These are phyloP conservation scores for Termitomyces sp. DNA, from an alignment of 768 basidiomycete genomes.

Conservation along the genomic window DNA sequence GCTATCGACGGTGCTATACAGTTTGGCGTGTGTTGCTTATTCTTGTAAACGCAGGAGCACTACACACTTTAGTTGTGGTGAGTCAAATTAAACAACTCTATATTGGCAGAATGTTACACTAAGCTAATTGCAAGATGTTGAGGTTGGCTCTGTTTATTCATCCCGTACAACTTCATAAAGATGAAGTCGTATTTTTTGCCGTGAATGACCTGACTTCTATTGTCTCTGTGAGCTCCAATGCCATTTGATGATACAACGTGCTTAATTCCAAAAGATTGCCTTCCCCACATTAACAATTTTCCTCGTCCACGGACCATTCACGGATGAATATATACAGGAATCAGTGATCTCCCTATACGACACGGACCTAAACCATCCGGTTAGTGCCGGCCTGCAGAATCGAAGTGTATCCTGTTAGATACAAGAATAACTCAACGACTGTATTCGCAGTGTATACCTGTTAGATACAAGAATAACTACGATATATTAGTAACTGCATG, in stretches of 20 bases:
- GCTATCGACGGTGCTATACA: not conserved
- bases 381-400: no score
- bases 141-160: no score
- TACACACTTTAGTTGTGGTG: not conserved
- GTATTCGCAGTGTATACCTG: no score
- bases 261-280: not conserved
- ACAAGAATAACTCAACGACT: no score
- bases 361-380: no score
- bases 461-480: no score
- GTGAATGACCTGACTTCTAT: not conserved
- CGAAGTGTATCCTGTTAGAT: no score
- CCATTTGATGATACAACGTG: not conserved
- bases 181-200: no score
- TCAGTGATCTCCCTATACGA: not conserved
- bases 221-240: not conserved
- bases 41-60: not conserved
- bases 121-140: not conserved
- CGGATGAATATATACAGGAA: not conserved
- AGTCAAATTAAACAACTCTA: not conserved
- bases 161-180: no score
- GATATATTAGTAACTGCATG: no score
- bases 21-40: not conserved
- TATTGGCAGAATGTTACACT: not conserved
- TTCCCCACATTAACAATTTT: not conserved
- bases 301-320: not conserved